phyloP scores from a whole-genome alignment of 192 early-diverging fungal genomes.

The Helicostylum pulchrum region DNA sequence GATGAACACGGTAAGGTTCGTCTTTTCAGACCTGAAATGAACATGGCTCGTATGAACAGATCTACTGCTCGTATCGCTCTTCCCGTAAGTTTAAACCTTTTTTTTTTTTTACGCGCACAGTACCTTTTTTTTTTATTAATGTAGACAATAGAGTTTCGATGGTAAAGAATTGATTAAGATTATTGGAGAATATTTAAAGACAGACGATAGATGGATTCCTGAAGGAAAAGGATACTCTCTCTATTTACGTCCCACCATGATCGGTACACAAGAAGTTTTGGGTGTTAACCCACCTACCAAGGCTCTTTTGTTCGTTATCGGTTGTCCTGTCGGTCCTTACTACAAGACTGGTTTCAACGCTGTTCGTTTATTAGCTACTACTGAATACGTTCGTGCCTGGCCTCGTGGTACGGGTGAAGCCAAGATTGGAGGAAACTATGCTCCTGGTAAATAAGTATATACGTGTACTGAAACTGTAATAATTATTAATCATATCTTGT shows the following conservation, averaged over 20 bases:
- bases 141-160: constrained; percentile 56
- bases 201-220: constrained; percentile 89
- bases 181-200: constrained; percentile 79
- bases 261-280: constrained; percentile 80
- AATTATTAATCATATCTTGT: too few species aligned
- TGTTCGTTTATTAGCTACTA: constrained; percentile 80
- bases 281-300: constrained; percentile 82
- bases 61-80: constrained; percentile 80
- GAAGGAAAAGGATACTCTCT: constrained; percentile 87
- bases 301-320: constrained; percentile 84
- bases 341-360: constrained; percentile 93
- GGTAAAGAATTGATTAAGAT: constrained; percentile 72
- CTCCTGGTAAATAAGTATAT: constrained; percentile 59
- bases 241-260: constrained; percentile 91
- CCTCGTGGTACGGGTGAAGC: constrained; percentile 91
- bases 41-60: constrained; percentile 85
- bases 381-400: constrained; percentile 88
- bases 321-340: constrained; percentile 92
- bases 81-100: constrained; percentile 54
- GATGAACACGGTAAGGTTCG: constrained; percentile 82
- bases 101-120: not conserved
- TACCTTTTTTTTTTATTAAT: constrained; percentile 5
- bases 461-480: too few species aligned
- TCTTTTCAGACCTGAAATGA: constrained; percentile 96
- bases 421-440: constrained; percentile 90